Base-by-base conservation (phyloP, 306 rosid genomes). In the Ammopiptanthus mongolicus region DNA sequence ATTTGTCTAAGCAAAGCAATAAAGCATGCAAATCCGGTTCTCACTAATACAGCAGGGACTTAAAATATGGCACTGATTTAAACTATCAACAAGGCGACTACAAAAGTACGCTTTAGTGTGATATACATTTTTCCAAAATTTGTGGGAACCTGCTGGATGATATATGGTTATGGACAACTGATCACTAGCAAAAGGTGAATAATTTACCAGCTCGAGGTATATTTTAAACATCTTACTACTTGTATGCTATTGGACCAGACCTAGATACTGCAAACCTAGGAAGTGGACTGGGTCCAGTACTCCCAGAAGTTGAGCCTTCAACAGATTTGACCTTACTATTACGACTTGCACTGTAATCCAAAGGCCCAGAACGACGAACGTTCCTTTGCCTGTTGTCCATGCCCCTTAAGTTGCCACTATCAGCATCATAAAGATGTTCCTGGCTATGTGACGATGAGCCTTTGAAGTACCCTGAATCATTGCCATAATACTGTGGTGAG, bases 241-340 rank as follows among this genome's bases (percentile, higher is more conserved):
- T 95, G 89, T 91, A 95, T 0, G 90, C 87, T 74, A 95, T 41
- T 29, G 98, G 98, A 75, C 98, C 97, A 56, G 98, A 91, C 80
- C 98, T 95, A 34, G 98, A 95, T 46, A 91, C 97, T 12, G 98
- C 97, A 86, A 95, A 95, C 80, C 97, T 91, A 13, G 97, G 98
- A 44, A 95, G 86, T 44, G 97, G 98, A 69, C 97, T 95, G 25
- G 95, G 98, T 36, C 97, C 96, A 5, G 88, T 82, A 80, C 93
- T 86, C 33, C 97, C 96, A 22, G 99, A 92, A 82, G 85, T 80
- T 66, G 97, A 92, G 69, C 97, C 91, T 76, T 95, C 99, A 34
- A 71, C 82, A 31, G 80, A 62, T 80, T 90, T 90, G 0, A 77
- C 75, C 79, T 82, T 78, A 17, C 42, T 89, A 17, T 51, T 89